Evolutionary conservation across 208 protist genomes (phyloP).

Genomic region (Endotrypanum monterogeii): DNA sequence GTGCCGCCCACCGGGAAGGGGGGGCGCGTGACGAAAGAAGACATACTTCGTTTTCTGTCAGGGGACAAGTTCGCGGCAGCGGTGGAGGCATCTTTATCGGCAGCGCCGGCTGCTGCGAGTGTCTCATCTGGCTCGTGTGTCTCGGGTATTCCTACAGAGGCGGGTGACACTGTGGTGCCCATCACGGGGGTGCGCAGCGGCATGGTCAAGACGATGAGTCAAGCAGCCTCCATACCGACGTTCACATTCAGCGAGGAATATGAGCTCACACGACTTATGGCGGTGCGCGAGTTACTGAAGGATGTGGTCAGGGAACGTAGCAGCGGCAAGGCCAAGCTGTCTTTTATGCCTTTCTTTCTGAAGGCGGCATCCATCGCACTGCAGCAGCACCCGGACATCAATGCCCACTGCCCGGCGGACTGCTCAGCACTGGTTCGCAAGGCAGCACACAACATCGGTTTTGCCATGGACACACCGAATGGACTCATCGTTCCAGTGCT

Average conservation of each 20-base stretch:
- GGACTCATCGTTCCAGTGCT: slow-evolving; percentile 96
- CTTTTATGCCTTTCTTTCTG: slow-evolving; percentile 95
- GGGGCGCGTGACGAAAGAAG: slow-evolving; percentile 93
- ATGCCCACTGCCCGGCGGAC: slow-evolving; percentile 67
- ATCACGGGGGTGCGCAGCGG: slow-evolving; percentile 52
- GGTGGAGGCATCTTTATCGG: not conserved
- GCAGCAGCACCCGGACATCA: slow-evolving; percentile 86
- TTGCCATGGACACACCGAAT: slow-evolving; percentile 96
- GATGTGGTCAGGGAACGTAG: slow-evolving; percentile 34
- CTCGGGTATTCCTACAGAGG: slow-evolving; percentile 5
- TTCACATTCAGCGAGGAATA: slow-evolving; percentile 94
- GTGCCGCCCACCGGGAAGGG: slow-evolving; percentile 72
- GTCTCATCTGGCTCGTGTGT: not conserved
- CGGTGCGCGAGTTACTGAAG: slow-evolving; percentile 48
- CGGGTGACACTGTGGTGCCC: slow-evolving; percentile 41
- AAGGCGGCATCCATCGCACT: slow-evolving; percentile 94
- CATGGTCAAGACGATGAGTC: slow-evolving; percentile 95
- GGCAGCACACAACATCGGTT: slow-evolving; percentile 93
- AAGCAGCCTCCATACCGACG: slow-evolving; percentile 82
- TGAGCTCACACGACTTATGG: slow-evolving; percentile 77
- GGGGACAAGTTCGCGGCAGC: not conserved
- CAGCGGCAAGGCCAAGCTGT: slow-evolving; percentile 52
- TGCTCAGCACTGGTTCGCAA: slow-evolving; percentile 76
- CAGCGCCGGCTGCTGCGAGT: not conserved
- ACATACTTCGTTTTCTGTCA: slow-evolving; percentile 56